A percentile compares a stretch with the other conserved stretches of the same genome.
Evolutionary conservation across 2,329 filamentous ascomycete genomes (phyloP).

Genomic region (Aspergillus quadrilineatus): DNA sequence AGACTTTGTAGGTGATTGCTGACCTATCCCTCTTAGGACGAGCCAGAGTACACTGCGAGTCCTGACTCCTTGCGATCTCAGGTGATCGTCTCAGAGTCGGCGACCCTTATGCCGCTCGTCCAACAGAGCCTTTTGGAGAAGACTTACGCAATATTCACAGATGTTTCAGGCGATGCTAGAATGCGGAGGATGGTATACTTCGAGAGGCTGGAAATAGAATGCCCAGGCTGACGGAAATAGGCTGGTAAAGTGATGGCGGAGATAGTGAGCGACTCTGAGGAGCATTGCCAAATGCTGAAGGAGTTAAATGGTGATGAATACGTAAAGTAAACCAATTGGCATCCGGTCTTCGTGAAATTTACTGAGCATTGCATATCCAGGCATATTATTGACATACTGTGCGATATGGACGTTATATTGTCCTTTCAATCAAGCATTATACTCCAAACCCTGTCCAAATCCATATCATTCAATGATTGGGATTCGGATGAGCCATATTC

Average conservation of each 20-base stretch:
- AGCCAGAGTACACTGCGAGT: conserved; percentile 1
- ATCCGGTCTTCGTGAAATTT: background rate
- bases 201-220: background rate
- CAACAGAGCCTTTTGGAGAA: conserved; percentile 5
- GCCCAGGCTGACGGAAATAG: conserved; percentile 19
- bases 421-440: conserved; percentile 24
- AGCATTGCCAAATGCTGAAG: conserved; percentile 4
- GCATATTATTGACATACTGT: background rate
- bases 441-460: conserved; percentile 16
- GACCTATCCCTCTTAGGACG: conserved; percentile 14
- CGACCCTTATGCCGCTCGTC: background rate
- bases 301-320: background rate
- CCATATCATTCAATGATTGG: conserved; percentile 6
- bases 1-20: background rate
- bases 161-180: background rate
- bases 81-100: background rate
- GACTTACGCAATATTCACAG: conserved; percentile 12
- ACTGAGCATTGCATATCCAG: conserved; percentile 1
- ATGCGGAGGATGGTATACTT: conserved; percentile 22
- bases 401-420: conserved; percentile 18
- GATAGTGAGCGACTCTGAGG: conserved; percentile 17
- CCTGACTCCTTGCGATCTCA: background rate
- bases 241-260: conserved; percentile 27
- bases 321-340: conserved; percentile 3
- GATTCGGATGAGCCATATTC: conserved; percentile 6